phyloP scores from a whole-genome alignment of 2,329 filamentous ascomycete species.

The Trichoderma harzianum region DNA sequence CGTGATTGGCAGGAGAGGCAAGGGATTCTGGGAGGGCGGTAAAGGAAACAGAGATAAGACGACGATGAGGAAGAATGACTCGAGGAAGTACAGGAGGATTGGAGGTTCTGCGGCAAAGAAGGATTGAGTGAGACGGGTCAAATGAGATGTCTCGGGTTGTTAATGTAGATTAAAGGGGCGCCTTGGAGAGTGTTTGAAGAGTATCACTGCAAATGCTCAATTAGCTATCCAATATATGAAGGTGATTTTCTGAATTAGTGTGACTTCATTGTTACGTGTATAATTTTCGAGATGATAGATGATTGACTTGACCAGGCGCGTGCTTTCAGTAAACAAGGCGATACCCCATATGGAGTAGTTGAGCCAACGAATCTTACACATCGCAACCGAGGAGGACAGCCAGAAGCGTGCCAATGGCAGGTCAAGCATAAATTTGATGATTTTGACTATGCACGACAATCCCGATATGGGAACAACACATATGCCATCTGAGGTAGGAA shows the following conservation, averaged over 20 bases:
- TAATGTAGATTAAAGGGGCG: background rate
- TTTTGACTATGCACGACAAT: background rate
- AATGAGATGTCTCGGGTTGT: background rate
- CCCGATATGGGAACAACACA: background rate
- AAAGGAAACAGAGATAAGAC: conserved; percentile 72
- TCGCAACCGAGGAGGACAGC: background rate
- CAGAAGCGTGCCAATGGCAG: background rate
- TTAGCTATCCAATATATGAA: background rate
- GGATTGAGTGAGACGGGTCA: background rate
- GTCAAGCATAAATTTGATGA: background rate
- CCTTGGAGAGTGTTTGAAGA: background rate
- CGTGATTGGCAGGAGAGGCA: conserved; percentile 62
- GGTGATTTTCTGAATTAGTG: background rate
- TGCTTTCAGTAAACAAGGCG: background rate
- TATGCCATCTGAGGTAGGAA: background rate
- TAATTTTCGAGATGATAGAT: background rate
- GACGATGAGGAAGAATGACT: conserved; percentile 73
- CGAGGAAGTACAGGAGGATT: conserved; percentile 66
- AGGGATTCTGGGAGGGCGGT: conserved; percentile 84
- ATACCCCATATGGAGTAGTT: background rate
- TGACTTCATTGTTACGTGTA: background rate
- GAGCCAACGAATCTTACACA: background rate
- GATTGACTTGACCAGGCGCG: background rate
- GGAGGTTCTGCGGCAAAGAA: conserved; percentile 36
- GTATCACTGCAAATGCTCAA: background rate